Evolutionary conservation across 306 rosid genomes (phyloP).

Genomic region (Lupinus albus): DNA sequence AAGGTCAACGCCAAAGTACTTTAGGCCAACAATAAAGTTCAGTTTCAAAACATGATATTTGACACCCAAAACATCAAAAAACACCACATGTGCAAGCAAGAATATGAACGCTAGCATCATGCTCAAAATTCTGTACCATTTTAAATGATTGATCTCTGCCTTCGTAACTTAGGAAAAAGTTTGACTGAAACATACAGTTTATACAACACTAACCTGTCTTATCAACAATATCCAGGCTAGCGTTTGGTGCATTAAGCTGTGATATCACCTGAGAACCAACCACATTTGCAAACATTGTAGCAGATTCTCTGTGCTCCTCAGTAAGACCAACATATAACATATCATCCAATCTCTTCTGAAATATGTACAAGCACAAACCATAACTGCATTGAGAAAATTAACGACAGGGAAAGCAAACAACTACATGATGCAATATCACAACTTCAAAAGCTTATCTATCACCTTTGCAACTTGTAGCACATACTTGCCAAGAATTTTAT

Average conservation of each 20-base stretch:
- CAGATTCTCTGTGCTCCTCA: constrained; percentile 97
- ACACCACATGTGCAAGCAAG: constrained; percentile 3
- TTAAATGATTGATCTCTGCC: constrained; percentile 30
- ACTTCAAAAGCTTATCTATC: constrained; percentile 21
- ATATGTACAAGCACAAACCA: constrained; percentile 44
- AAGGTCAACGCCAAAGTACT: constrained; percentile 29
- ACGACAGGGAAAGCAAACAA: constrained; percentile 33
- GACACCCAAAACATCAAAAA: constrained; percentile 30
- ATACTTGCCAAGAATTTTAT: constrained; percentile 71
- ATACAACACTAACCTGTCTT: constrained; percentile 60
- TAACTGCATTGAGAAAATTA: constrained; percentile 41
- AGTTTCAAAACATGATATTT: constrained; percentile 32
- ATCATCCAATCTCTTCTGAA: constrained; percentile 85
- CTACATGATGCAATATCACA: neutral
- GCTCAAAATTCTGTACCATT: constrained; percentile 34
- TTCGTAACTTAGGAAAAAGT: constrained; percentile 26
- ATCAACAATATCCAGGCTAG: constrained; percentile 48
- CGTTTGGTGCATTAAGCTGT: constrained; percentile 68
- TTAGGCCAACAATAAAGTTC: constrained; percentile 10
- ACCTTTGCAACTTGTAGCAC: constrained; percentile 95
- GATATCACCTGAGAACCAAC: constrained; percentile 97
- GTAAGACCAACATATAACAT: constrained; percentile 99
- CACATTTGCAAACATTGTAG: constrained; percentile 86
- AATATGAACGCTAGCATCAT: constrained; percentile 28
- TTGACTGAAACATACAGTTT: constrained; percentile 22